Evolutionary conservation across 1,139 yeast species (phyloP).

Genomic region (Zygosaccharomyces sapae): DNA sequence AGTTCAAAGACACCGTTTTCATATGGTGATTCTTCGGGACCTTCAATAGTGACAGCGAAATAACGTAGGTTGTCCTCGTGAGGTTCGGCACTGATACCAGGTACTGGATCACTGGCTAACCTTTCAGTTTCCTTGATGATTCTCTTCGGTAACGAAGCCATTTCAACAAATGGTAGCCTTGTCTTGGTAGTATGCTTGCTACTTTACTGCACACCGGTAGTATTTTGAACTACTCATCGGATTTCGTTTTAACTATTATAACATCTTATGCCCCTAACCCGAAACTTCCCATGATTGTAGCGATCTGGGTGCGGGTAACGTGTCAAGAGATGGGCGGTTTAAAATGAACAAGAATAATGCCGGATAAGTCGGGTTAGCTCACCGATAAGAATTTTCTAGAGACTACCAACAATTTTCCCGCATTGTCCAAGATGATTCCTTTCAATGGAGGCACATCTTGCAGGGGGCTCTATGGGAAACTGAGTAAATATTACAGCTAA

Average conservation of each 20-base stretch:
- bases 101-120: constrained; percentile 88
- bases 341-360: neutral
- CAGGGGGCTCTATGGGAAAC: neutral
- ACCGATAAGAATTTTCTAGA: no score
- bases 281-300: neutral
- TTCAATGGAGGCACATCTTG: no score
- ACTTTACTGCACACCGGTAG: neutral
- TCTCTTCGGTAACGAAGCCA: constrained; percentile 78
- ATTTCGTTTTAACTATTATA: neutral
- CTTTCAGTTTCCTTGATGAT: constrained; percentile 95
- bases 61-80: constrained; percentile 91
- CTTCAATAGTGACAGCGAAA: constrained; percentile 83
- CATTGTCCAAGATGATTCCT: no score
- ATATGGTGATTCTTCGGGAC: constrained; percentile 66
- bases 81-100: constrained; percentile 90
- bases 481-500: constrained; percentile 6
- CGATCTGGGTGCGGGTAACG: neutral
- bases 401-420: no score
- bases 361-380: no score
- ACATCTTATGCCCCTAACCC: neutral
- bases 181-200: neutral
- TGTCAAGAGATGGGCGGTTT: neutral
- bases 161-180: constrained; percentile 18
- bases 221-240: neutral
- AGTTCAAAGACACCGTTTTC: constrained; percentile 62